Percentiles rank a stretch among this genome's conserved stretches.
Evolutionary conservation across 2,329 filamentous ascomycete species (phyloP).

Genomic region (Monosporascus ibericus): DNA sequence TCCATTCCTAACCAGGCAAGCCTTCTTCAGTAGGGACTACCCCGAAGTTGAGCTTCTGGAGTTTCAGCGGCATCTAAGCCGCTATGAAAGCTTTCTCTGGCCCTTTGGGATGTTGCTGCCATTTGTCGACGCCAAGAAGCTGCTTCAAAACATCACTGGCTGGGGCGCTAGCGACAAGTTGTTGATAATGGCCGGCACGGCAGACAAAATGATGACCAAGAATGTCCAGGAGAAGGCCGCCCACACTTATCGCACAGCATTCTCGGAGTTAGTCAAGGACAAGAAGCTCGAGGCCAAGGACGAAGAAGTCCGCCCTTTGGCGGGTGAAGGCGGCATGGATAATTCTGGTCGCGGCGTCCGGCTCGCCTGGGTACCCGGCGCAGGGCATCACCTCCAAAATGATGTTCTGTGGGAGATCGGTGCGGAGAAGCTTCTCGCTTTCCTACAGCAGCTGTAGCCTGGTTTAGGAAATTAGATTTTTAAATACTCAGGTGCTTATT

Average conservation of each 20-base stretch:
- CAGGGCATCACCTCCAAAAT: slow-evolving; percentile 49
- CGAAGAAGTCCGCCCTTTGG: slow-evolving; percentile 5
- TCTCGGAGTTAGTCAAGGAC: slow-evolving; percentile 21
- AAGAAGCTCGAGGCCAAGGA: slow-evolving; percentile 24
- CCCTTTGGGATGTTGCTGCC: slow-evolving; percentile 39
- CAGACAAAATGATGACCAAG: slow-evolving; percentile 35
- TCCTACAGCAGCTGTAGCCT: slow-evolving; percentile 27
- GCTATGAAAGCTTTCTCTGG: slow-evolving; percentile 49
- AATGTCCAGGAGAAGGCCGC: slow-evolving; percentile 33
- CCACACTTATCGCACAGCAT: slow-evolving; percentile 28
- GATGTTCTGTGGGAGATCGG: slow-evolving; percentile 43
- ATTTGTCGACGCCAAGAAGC: slow-evolving; percentile 34
- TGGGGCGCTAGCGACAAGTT: slow-evolving; percentile 26
- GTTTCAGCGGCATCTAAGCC: slow-evolving; percentile 36
- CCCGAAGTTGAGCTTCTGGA: slow-evolving; percentile 31
- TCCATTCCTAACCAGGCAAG: slow-evolving; percentile 38
- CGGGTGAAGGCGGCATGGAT: slow-evolving; percentile 19
- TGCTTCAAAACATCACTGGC: slow-evolving; percentile 31
- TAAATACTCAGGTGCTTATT: too few relatives aligned
- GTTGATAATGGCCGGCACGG: slow-evolving; percentile 32
- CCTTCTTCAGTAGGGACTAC: slow-evolving; percentile 44
- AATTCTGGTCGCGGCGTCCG: slow-evolving; percentile 30
- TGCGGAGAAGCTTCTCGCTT: slow-evolving; percentile 37
- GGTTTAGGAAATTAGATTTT: neutral
- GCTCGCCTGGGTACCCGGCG: slow-evolving; percentile 34